A percentile compares a stretch with the other conserved stretches of the same genome.
phyloP scores from a whole-genome alignment of 305 asterid species.

The Petunia hybrid region DNA sequence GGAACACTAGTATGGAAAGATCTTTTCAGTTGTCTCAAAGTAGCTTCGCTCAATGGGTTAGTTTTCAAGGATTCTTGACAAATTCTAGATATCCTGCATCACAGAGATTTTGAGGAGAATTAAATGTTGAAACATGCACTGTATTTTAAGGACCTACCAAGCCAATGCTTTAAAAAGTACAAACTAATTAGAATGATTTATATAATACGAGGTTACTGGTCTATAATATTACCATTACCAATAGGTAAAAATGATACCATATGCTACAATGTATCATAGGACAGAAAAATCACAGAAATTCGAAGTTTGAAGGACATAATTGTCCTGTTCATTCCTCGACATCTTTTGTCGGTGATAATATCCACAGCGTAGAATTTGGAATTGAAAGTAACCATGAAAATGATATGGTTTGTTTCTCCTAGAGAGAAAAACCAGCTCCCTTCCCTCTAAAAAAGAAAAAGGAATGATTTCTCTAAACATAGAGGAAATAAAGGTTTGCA shows the following conservation, averaged over 20 bases:
- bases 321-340: background rate
- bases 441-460: background rate
- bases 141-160: background rate
- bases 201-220: background rate
- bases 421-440: background rate
- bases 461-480: background rate
- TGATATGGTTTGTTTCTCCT: background rate
- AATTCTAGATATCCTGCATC: slow-evolving; percentile 44
- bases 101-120: background rate
- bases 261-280: background rate
- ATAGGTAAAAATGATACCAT: no score
- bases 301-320: background rate
- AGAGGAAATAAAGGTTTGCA: background rate
- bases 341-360: background rate
- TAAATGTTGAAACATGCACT: background rate
- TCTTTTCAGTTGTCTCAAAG: slow-evolving; percentile 39
- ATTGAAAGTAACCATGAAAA: background rate
- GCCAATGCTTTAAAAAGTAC: background rate
- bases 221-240: background rate
- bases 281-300: background rate
- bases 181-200: background rate
- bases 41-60: slow-evolving; percentile 30
- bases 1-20: slow-evolving; percentile 50
- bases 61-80: slow-evolving; percentile 35
- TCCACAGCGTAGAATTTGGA: background rate